A percentile compares a stretch with the other conserved stretches of the same genome.
Conservation (phyloP, 768 basidiomycete genomes). For the Pholiota microspora region DNA sequence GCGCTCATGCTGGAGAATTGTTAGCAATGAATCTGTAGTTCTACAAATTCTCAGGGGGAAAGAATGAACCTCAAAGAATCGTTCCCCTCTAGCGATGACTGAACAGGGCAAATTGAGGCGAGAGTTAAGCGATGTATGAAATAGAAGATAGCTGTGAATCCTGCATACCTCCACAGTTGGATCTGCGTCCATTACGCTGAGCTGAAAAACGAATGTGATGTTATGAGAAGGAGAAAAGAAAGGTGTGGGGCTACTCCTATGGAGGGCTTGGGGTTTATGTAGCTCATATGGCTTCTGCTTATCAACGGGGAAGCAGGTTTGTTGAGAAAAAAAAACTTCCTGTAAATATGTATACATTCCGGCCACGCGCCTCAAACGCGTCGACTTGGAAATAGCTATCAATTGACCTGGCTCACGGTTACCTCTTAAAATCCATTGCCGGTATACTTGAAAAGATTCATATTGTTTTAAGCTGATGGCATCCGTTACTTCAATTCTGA, state of each 20-base stretch:
- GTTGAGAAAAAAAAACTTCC: not conserved
- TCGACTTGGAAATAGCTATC: not conserved
- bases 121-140: not conserved
- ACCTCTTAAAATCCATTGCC: not conserved
- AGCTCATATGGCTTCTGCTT: not conserved
- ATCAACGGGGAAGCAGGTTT: not conserved
- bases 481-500: too few species aligned
- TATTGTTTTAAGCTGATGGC: not conserved
- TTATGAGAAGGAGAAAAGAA: not conserved
- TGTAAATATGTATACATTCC: not conserved
- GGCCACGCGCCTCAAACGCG: not conserved
- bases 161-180: too few species aligned
- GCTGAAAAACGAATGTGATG: not conserved
- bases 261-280: not conserved
- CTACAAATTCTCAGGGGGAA: not conserved
- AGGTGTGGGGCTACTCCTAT: not conserved
- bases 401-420: not conserved
- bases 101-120: not conserved
- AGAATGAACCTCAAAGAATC: not conserved
- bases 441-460: not conserved
- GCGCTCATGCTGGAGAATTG: not conserved
- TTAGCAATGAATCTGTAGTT: not conserved
- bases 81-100: not conserved
- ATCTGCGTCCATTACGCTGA: too few species aligned
- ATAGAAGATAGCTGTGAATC: not conserved